Evolutionary conservation across 495 filamentous ascomycete genomes (phyloP), one percentile per base, ranked within the genome.

Genomic region (Talaromyces nanjingensis): DNA sequence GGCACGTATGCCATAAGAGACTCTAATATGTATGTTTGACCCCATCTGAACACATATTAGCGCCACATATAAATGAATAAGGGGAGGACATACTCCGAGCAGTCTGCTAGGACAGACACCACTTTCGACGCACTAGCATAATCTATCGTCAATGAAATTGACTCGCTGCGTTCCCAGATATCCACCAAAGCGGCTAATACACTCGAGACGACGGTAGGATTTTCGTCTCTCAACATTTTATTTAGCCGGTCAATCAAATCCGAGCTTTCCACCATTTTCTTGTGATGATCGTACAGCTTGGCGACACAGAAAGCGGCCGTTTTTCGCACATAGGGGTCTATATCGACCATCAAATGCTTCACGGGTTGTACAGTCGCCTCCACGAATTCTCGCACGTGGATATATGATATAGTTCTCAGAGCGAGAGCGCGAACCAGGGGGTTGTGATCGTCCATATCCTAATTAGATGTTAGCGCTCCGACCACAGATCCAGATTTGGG

Each of bases 1-100:
- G 94, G 94, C 39, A 98, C 90, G 76, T 99, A 98, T 16, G 92
- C 92, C 92, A 97, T 99, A 65, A 99, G 83, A 8, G 94, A 92
- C 76, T 99, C 94, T 9, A 99, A 84, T 63, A 99, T 99, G 71
- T 99, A 99, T 47, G 92, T 96, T 79, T 99, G 94, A 54, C 96
- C 93, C 94, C 94, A 99, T 84, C 92, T 96, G 65, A 55, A 14
- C 27, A n/a, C 20, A 16, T 65, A 14, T 82, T 69, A 83, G 74
- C 52, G 58, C 31, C 59, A 0, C 6, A 29, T 33, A 18, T 1
- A 59, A 11, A 11, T 20, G 3, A 67, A 56, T 68, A 55, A 57
- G 57, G 12, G 49, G 54, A 16, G 11, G n/a, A 81, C 89, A 61
- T 83, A 97, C 91, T 99, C 94, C 18, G 96, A 98, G 76, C 94